A percentile compares a stretch with the other conserved stretches of the same genome.
Evolutionary conservation across 176 grass and related monocot genomes (phyloP).

Genomic region (Bolboschoenus planiculmis): DNA sequence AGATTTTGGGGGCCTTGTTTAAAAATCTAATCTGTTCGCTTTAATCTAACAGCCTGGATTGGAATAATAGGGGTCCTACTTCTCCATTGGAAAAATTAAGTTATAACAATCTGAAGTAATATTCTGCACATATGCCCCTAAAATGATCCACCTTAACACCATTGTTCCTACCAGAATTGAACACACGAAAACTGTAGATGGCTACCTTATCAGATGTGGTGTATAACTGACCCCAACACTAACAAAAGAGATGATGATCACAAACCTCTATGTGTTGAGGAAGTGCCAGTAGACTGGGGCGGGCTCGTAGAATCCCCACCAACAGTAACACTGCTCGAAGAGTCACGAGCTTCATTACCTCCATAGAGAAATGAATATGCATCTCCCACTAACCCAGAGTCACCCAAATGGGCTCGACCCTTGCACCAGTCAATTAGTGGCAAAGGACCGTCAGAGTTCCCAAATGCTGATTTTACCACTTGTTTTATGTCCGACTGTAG

Average conservation of each 20-base stretch:
- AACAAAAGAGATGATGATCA: neutral
- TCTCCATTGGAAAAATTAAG: too few species aligned
- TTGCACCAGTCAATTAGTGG: slow-evolving; percentile 90
- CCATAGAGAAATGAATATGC: slow-evolving; percentile 62
- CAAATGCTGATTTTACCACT: slow-evolving; percentile 82
- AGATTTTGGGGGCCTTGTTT: neutral
- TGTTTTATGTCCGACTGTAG: slow-evolving; percentile 87
- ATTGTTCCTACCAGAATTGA: neutral
- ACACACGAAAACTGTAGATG: neutral
- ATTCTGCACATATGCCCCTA: neutral
- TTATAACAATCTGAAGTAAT: neutral
- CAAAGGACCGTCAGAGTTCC: slow-evolving; percentile 85
- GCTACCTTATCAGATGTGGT: neutral
- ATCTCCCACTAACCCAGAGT: slow-evolving; percentile 44
- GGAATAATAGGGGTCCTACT: neutral
- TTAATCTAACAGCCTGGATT: neutral
- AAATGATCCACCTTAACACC: neutral
- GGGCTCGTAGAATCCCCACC: slow-evolving; percentile 70
- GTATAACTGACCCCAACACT: neutral
- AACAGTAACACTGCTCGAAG: slow-evolving; percentile 40
- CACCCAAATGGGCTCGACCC: slow-evolving; percentile 47
- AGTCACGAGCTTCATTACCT: slow-evolving; percentile 49
- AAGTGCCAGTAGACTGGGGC: slow-evolving; percentile 40
- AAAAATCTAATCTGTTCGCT: neutral
- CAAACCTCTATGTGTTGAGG: slow-evolving; percentile 54